Evolutionary conservation across 176 grass and related monocot genomes (phyloP), one percentile per base, ranked within the genome.

Genomic region (Carex pumila): DNA sequence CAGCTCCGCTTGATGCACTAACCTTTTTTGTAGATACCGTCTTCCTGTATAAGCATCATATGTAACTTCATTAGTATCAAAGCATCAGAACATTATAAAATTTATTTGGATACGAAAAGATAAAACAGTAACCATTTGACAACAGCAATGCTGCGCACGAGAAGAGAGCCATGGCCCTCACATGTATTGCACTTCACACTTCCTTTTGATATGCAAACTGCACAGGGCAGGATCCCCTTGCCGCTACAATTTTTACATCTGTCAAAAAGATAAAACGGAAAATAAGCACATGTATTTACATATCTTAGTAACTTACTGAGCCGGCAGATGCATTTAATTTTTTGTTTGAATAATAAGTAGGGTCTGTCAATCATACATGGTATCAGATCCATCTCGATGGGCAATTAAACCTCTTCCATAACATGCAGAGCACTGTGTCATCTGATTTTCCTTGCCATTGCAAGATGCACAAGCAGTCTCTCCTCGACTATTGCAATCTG

Each of bases 361-460:
- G 18, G 6, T 75, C 49, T 57, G 36, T 19, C 8, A 22, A 66
- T 5, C 14, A 53, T 67, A 95, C 95, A 93, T 72, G 79, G 89
- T 60, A 92, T 98, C 95, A 71, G 95, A 98, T 86, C 91, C 95
- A 90, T 98, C 95, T 81, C 87, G 79, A 87, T 91, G 89, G 88
- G 95, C 91, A 2, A 90, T 90, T 80, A 95, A 81, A 81, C 95
- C 92, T 85, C 91, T 86, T 36, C 95, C 92, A 74, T 93, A 72
- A 85, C 95, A 98, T 77, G 79, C 57, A 89, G 89, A 32, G 65
- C 95, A 98, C 17, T 79, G 55, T 14, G 47, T 88, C 89, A 90
- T 93, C 86, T 95, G 91, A 84, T 95, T 93, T 93, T 90, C 92
- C 77, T 90, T 89, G 70, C 91, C 63, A 87, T 95, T 98, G 55